phyloP scores from a whole-genome alignment of 176 grass and related monocot species.

The Triticum monococcum region DNA sequence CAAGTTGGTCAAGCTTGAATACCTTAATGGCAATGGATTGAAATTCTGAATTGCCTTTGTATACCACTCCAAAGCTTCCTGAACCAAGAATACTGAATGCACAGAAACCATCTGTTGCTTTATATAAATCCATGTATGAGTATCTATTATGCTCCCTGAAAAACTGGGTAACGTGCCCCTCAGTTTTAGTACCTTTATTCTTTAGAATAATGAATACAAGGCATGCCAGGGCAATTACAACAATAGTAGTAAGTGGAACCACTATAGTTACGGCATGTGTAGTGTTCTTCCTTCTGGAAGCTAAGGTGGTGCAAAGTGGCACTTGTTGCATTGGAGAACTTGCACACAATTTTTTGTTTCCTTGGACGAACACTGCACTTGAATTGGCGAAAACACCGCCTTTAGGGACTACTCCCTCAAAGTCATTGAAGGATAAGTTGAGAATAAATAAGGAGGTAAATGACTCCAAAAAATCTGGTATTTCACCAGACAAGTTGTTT shows the following conservation, averaged over 20 bases:
- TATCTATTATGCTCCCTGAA: background rate
- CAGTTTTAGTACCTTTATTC: background rate
- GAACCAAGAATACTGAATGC: background rate
- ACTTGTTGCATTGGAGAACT: background rate
- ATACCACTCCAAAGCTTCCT: background rate
- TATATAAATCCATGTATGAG: conserved; percentile 1
- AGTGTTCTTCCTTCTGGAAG: background rate
- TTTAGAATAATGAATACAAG: background rate
- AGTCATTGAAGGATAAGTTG: background rate
- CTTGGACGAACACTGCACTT: background rate
- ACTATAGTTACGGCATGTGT: background rate
- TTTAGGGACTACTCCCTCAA: background rate
- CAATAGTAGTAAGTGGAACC: background rate
- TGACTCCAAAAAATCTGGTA: background rate
- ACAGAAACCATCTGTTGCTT: background rate
- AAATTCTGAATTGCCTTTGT: background rate
- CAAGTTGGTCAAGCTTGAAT: background rate
- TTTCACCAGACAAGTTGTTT: background rate
- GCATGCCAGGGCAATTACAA: background rate
- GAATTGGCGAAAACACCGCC: background rate
- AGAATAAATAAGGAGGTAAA: background rate
- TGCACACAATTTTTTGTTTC: background rate
- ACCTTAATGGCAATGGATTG: background rate
- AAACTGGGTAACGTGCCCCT: background rate
- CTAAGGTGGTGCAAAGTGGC: background rate